A percentile compares a stretch with the other conserved stretches of the same genome.
These are phyloP conservation scores for Penicillium egyptiacum DNA, from an alignment of 495 filamentous ascomycete genomes.

Conservation along the genomic window DNA sequence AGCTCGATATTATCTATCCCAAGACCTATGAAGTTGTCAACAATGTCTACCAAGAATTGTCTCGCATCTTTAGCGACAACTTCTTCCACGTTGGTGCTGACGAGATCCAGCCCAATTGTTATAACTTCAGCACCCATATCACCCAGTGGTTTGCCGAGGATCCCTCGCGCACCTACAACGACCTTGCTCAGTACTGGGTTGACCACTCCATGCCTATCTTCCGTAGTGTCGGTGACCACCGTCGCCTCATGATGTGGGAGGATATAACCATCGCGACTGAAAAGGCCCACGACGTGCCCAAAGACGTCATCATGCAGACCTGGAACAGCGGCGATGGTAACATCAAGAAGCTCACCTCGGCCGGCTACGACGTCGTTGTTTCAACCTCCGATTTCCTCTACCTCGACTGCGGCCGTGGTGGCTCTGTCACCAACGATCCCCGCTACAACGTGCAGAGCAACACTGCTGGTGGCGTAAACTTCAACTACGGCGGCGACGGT, in stretches of 20 bases:
- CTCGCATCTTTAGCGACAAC: conserved; percentile 50
- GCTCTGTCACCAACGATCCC: conserved; percentile 54
- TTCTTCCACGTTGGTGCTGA: conserved; percentile 59
- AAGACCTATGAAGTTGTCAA: conserved; percentile 54
- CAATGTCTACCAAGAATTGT: conserved; percentile 55
- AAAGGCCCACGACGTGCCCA: conserved; percentile 47
- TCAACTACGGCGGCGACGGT: conserved; percentile 55
- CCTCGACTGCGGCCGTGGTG: conserved; percentile 57
- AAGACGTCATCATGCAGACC: conserved; percentile 53
- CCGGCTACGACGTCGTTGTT: conserved; percentile 56
- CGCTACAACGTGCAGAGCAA: conserved; percentile 54
- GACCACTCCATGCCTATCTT: conserved; percentile 57
- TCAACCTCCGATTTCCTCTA: conserved; percentile 56
- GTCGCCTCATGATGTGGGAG: conserved; percentile 58
- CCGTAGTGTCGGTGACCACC: conserved; percentile 34
- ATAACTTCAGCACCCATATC: conserved; percentile 52
- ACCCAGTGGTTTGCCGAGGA: conserved; percentile 51
- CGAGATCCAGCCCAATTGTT: conserved; percentile 54
- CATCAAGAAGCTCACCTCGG: conserved; percentile 51
- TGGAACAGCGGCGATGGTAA: conserved; percentile 56
- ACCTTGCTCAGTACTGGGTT: conserved; percentile 56
- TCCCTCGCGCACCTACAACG: conserved; percentile 50
- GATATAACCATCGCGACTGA: conserved; percentile 47
- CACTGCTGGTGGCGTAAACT: conserved; percentile 44
- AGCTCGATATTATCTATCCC: conserved; percentile 56